A percentile compares a stretch with the other conserved stretches of the same genome.
Evolutionary conservation across 257 asterid genomes (phyloP).

Genomic region (Forsythia suspensa): DNA sequence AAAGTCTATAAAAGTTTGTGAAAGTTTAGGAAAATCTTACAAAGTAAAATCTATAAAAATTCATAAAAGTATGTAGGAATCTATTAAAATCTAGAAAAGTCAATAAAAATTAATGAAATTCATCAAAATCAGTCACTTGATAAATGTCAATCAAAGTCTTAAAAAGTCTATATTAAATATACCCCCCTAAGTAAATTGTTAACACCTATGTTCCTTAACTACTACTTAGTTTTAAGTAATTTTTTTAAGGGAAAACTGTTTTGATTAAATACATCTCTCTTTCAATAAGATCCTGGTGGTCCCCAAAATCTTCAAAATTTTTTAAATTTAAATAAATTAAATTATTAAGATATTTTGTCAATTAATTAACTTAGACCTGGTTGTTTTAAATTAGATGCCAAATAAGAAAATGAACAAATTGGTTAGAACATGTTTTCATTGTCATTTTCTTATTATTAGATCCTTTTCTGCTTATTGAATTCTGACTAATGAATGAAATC

Average conservation of each 20-base stretch:
- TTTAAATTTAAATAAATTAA: not conserved
- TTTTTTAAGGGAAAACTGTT: not conserved
- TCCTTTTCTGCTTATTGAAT: not conserved
- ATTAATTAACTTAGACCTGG: not conserved
- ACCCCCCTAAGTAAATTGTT: not conserved
- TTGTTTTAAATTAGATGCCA: constrained; percentile 13
- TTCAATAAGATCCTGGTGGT: constrained; percentile 3
- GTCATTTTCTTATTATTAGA: constrained; percentile 16
- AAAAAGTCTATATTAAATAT: too few relatives aligned
- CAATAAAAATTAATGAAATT: too few relatives aligned
- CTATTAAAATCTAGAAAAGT: too few relatives aligned
- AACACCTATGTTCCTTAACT: not conserved
- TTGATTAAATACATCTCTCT: not conserved
- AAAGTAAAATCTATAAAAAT: too few relatives aligned
- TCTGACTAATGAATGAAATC: not conserved
- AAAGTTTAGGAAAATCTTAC: too few relatives aligned
- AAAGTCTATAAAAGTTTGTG: too few relatives aligned
- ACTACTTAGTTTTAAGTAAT: not conserved
- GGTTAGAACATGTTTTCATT: constrained; percentile 37
- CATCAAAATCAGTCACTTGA: too few relatives aligned
- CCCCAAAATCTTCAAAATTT: not conserved
- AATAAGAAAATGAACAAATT: constrained; percentile 8
- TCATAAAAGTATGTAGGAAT: too few relatives aligned
- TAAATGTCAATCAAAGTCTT: too few relatives aligned
- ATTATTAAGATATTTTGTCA: constrained; percentile 14